Evolutionary conservation across 23 red algal genomes (phyloP), one percentile per base, ranked within the genome.

Genomic region (Gracilaria domingensis): DNA sequence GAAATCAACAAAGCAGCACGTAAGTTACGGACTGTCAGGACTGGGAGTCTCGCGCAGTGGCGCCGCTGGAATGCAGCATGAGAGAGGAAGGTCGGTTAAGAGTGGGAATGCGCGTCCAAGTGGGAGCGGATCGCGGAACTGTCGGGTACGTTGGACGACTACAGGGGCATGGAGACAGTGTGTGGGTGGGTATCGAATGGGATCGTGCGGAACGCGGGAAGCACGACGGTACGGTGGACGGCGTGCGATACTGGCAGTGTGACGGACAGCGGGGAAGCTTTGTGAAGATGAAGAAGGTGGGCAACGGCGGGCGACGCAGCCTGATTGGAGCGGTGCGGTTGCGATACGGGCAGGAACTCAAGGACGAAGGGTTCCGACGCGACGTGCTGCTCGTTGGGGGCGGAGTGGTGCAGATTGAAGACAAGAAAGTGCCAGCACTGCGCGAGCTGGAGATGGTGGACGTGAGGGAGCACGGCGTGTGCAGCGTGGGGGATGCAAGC

Each of bases 161-260:
- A 50, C 37, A 74, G 21, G 77, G 64, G 23, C 89, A 47, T 34
- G 81, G 81, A 23, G 73, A 83, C 53, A 25, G 32, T 21, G 54
- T 64, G 21, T 95, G 93, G 93, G 55, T 84, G 4, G 93, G 93
- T 13, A 57, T 95, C 18, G 93, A 95, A 56, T 95, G 93, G 93
- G 83, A 95, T 44, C 49, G 80, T 6, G 49, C 13, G 57, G 32
- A 25, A 25, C 79, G 93, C 35, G 93, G 93, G 20, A 95, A 90
- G 47, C 93, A 95, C 74, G 34, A 82, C 29, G 93, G 93, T 17
- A 79, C 60, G 18, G 81, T 81, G 32, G 79, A 84, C 25, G 93
- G 75, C 2, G 65, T 69, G 12, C 80, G 69, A 8, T 82, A 88
- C 76, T 95, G 86, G 32, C 65, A 86, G 37, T 78, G 59, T 28